Evolutionary conservation across 169 alveolate species (phyloP).

Genomic region (Cryptosporidium canis): DNA sequence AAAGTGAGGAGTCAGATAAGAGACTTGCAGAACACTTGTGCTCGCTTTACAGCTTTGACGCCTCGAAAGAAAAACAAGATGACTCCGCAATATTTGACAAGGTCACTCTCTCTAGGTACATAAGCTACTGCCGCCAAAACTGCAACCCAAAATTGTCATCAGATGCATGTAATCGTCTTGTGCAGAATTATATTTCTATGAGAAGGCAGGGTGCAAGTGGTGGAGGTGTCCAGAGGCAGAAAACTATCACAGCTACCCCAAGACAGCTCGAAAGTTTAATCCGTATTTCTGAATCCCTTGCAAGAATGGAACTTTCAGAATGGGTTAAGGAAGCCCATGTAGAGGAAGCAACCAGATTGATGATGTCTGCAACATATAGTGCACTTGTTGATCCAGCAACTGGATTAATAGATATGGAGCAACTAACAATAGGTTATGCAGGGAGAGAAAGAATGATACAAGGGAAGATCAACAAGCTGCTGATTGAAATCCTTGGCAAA

Average conservation of each 20-base stretch:
- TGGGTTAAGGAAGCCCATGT: conserved; percentile 91
- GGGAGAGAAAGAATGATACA: conserved; percentile 61
- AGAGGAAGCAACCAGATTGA: conserved; percentile 95
- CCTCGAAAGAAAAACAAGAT: neutral
- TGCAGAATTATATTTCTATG: conserved; percentile 90
- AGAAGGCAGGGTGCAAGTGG: conserved; percentile 85
- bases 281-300: conserved; percentile 96
- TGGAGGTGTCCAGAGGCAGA: conserved; percentile 49
- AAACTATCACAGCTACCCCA: conserved; percentile 94
- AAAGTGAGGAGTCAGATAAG: conserved; percentile 76
- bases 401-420: conserved; percentile 96
- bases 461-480: conserved; percentile 14
- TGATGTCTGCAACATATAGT: conserved; percentile 97
- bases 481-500: conserved; percentile 20
- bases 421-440: conserved; percentile 89
- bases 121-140: conserved; percentile 90
- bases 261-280: conserved; percentile 96
- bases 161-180: conserved; percentile 86
- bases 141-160: conserved; percentile 91
- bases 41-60: conserved; percentile 66
- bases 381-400: conserved; percentile 99
- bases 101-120: conserved; percentile 84
- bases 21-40: conserved; percentile 81
- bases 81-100: conserved; percentile 77
- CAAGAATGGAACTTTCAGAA: conserved; percentile 92